Evolutionary conservation across 1,139 yeast genomes (phyloP).

Genomic region (Taphrina populina): DNA sequence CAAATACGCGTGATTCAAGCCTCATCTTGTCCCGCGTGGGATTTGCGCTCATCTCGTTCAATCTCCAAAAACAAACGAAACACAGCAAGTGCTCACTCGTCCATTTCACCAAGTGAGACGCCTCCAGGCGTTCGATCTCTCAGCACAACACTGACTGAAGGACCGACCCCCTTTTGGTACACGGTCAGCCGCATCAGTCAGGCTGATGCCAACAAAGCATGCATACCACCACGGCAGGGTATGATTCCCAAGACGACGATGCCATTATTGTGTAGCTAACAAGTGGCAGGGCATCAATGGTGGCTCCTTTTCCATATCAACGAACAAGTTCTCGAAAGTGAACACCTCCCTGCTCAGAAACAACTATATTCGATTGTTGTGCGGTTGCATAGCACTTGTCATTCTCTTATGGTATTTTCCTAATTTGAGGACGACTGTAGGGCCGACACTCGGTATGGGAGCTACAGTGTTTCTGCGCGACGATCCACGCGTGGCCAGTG

Average conservation of each 20-base stretch:
- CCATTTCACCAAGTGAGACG: no score
- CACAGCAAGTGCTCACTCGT: no score
- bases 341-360: slow-evolving; percentile 12
- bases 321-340: slow-evolving; percentile 10
- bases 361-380: slow-evolving; percentile 14
- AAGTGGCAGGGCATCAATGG: slow-evolving; percentile 20
- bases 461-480: slow-evolving; percentile 12
- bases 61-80: no score
- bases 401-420: slow-evolving; percentile 8
- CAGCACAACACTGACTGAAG: no score
- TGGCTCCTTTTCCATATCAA: slow-evolving; percentile 17
- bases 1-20: no score
- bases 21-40: no score
- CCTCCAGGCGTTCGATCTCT: no score
- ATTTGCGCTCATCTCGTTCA: no score
- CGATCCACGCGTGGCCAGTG: slow-evolving; percentile 19
- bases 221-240: slow-evolving; percentile 29
- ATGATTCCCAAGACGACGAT: neutral
- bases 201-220: slow-evolving; percentile 11
- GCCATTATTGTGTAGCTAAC: neutral
- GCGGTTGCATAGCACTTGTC: slow-evolving; percentile 1
- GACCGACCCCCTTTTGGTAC: no score
- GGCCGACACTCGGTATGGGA: slow-evolving; percentile 7
- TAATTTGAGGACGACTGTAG: slow-evolving; percentile 13
- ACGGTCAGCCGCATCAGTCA: no score